Conservation (phyloP, 2,329 filamentous ascomycete genomes). For the Arthrobotrys iridis region DNA sequence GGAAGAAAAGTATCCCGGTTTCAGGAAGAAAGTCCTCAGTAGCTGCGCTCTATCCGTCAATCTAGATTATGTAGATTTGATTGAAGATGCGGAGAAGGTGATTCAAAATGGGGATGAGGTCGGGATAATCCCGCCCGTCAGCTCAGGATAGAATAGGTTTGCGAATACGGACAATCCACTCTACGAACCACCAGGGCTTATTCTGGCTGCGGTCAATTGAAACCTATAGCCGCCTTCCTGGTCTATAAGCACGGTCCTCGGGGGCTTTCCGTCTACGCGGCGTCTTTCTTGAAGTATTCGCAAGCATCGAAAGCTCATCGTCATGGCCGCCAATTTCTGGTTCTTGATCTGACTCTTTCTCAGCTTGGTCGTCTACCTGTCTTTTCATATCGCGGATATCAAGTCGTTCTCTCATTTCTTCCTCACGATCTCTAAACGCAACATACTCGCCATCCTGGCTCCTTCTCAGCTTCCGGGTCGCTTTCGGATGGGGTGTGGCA, state of each 20-base stretch:
- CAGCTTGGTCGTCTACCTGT: not conserved
- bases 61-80: conserved; percentile 79
- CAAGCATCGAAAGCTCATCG: not conserved
- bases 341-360: not conserved
- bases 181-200: not conserved
- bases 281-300: not conserved
- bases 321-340: not conserved
- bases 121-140: conserved; percentile 86
- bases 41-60: conserved; percentile 83
- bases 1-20: conserved; percentile 76
- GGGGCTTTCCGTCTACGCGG: conserved; percentile 10
- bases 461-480: not conserved
- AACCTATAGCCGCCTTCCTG: not conserved
- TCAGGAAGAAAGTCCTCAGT: conserved; percentile 73
- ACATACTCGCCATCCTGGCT: conserved; percentile 25
- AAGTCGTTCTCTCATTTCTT: conserved; percentile 19
- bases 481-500: not conserved
- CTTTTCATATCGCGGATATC: conserved; percentile 26
- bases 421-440: conserved; percentile 16
- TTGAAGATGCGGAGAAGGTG: conserved; percentile 63
- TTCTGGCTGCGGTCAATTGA: not conserved
- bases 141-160: conserved; percentile 71
- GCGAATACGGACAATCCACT: not conserved
- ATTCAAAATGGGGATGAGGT: conserved; percentile 83
- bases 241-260: conserved; percentile 34